phyloP scores from a whole-genome alignment of 768 basidiomycete species.

The Rhodotorula diobovata region DNA sequence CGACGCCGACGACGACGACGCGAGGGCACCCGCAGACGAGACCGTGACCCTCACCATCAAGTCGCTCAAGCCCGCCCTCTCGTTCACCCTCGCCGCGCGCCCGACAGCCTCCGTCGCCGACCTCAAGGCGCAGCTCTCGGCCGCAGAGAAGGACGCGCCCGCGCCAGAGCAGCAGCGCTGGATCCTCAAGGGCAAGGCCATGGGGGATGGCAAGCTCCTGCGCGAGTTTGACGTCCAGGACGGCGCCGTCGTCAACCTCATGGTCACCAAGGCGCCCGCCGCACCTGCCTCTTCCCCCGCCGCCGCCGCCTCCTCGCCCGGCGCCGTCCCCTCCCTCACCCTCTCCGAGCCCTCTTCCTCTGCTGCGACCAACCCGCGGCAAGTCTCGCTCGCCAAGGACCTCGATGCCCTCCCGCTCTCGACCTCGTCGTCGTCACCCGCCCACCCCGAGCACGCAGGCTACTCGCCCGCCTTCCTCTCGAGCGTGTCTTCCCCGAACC shows the following conservation, averaged over 20 bases:
- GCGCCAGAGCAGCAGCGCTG: slow-evolving; percentile 76
- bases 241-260: slow-evolving; percentile 76
- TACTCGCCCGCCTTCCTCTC: slow-evolving; percentile 54
- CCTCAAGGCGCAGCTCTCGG: slow-evolving; percentile 71
- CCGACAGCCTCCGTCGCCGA: slow-evolving; percentile 75
- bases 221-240: slow-evolving; percentile 82
- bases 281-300: slow-evolving; percentile 52
- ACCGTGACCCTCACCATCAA: slow-evolving; percentile 75
- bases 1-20: neutral
- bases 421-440: slow-evolving; percentile 39
- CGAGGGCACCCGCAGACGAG: slow-evolving; percentile 39
- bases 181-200: slow-evolving; percentile 87
- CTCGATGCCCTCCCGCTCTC: slow-evolving; percentile 30
- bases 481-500: slow-evolving; percentile 68
- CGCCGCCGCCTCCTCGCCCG: slow-evolving; percentile 3
- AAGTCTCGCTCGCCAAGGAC: slow-evolving; percentile 17
- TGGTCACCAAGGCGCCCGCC: slow-evolving; percentile 70
- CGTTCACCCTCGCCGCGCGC: slow-evolving; percentile 63
- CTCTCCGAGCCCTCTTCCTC: slow-evolving; percentile 30
- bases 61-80: slow-evolving; percentile 77
- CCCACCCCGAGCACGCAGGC: slow-evolving; percentile 43
- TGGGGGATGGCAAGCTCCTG: slow-evolving; percentile 79
- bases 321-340: slow-evolving; percentile 38
- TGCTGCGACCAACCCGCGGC: neutral
- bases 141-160: slow-evolving; percentile 60